Conservation (phyloP, 768 basidiomycete species). For the Russula ochroleuca region DNA sequence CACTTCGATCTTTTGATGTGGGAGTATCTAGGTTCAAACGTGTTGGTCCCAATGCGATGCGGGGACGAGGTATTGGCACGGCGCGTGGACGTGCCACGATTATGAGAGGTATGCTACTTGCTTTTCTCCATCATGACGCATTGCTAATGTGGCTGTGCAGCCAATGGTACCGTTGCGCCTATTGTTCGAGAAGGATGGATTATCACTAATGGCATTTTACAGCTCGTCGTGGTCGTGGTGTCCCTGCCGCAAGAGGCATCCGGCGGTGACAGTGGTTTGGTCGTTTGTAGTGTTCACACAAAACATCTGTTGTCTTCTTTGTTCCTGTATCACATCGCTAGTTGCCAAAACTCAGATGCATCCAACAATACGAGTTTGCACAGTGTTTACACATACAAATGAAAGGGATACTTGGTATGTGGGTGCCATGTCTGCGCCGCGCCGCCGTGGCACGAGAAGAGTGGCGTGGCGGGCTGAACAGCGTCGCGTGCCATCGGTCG, state of each 20-base stretch:
- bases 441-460: neutral
- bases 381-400: neutral
- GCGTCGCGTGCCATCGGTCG: neutral
- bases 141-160: conserved; percentile 40
- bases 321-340: conserved; percentile 19
- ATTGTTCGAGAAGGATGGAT: neutral
- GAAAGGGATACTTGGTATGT: neutral
- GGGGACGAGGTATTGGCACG: conserved; percentile 97
- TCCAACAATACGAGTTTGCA: neutral
- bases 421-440: neutral
- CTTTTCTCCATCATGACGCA: conserved; percentile 13
- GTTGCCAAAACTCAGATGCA: conserved; percentile 3
- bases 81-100: conserved; percentile 98
- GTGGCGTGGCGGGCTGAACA: neutral
- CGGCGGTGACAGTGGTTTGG: conserved; percentile 51
- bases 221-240: conserved; percentile 88
- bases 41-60: conserved; percentile 97
- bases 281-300: conserved; percentile 18
- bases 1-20: neutral
- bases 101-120: conserved; percentile 75
- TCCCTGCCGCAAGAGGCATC: conserved; percentile 72
- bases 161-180: conserved; percentile 54
- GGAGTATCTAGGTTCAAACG: conserved; percentile 83
- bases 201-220: conserved; percentile 27
- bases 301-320: conserved; percentile 21